Evolutionary conservation across 495 filamentous ascomycete genomes (phyloP), one percentile per base, ranked within the genome.

Genomic region (Eremomyces bilateralis): DNA sequence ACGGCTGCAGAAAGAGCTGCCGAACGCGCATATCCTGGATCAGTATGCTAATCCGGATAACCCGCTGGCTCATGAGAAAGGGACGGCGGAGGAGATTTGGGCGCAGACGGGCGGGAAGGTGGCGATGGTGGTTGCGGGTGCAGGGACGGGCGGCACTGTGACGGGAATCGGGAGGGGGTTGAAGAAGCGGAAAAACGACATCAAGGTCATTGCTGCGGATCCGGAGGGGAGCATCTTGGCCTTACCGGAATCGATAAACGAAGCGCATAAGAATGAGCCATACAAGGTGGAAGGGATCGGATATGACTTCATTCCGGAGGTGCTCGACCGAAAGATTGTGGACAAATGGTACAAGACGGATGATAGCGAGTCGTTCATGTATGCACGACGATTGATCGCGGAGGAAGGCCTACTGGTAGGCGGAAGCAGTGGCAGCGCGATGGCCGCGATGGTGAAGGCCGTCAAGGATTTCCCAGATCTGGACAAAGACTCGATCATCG

Each of bases 271-370:
- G 21, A 80, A 92, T 49, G 74, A 78, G 42, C 62, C 77, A 3
- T 99, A 99, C 51, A 95, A 95, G 59, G 88, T 99, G 0, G 88
- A 99, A 59, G 88, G 88, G 15, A 95, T 99, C 48, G 88, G 88
- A 16, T 99, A 99, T 49, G 88, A 99, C 49, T 99, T 99, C 49
- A 77, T 95, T 35, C 88, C 88, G 3, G 76, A 93, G 24, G 88
- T 99, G 0, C 65, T 99, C 17, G 75, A 91, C 45, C 80, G 73
- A 41, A 51, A 71, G 5, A 51, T 64, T 16, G 78, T 99, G n/a
- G 74, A 92, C 51, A 73, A 74, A 44, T 99, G 88, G 88, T 91
- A 93, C 55, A 99, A 99, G 64, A 95, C 88, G 2, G 79, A 80
- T 25, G 88, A 99, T 43, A 70, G 68, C 38, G 83, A 92, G 47